Evolutionary conservation across 148 eudicot species (phyloP).

Genomic region (Cornus florida): DNA sequence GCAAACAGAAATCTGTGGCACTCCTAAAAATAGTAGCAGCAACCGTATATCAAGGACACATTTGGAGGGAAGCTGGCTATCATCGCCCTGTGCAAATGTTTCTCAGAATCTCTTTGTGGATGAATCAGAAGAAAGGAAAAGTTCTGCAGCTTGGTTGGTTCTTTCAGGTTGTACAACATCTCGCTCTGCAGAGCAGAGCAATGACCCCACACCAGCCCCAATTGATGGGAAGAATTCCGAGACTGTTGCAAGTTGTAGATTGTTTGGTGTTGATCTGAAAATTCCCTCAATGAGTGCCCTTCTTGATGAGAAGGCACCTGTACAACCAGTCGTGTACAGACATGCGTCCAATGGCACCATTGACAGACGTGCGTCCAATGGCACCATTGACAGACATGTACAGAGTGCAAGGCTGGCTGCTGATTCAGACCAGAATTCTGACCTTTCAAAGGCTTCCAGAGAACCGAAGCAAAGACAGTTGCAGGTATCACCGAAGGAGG

Average conservation of each 20-base stretch:
- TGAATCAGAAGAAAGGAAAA: conserved; percentile 61
- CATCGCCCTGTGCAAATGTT: conserved; percentile 17
- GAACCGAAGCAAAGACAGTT: conserved; percentile 41
- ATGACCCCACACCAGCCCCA: conserved; percentile 10
- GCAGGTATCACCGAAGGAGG: conserved; percentile 48
- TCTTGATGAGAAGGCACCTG: conserved; percentile 26
- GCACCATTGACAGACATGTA: background rate
- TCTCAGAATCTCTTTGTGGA: conserved; percentile 29
- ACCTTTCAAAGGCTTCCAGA: conserved; percentile 44
- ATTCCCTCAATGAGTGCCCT: conserved; percentile 10
- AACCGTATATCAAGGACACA: conserved; percentile 10
- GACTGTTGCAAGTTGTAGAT: conserved; percentile 43
- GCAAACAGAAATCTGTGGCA: conserved; percentile 8
- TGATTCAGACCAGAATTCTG: conserved; percentile 57
- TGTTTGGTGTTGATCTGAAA: conserved; percentile 84
- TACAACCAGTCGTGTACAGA: conserved; percentile 21
- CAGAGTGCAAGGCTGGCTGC: background rate
- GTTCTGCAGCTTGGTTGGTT: conserved; percentile 51
- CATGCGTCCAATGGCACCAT: conserved; percentile 5
- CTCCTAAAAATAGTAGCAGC: background rate
- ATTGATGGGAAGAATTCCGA: conserved; percentile 38
- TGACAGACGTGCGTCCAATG: background rate
- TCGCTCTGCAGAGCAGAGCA: conserved; percentile 24
- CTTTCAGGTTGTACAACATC: conserved; percentile 43
- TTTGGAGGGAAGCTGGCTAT: conserved; percentile 22